phyloP scores from a whole-genome alignment of 148 eudicot genomes.

The Vaccinium corymbosum region DNA sequence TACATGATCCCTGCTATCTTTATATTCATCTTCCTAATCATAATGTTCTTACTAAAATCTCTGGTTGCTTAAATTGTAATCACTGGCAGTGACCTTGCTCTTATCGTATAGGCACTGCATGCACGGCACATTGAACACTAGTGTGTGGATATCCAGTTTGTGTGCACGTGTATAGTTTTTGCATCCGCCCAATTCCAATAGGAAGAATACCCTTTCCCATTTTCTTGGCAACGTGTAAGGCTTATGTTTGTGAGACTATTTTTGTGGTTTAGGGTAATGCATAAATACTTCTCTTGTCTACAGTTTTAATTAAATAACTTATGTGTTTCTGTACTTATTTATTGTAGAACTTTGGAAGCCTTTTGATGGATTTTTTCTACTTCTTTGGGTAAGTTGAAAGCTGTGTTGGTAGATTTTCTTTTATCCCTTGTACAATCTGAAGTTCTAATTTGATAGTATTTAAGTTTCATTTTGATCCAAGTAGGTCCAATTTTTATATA shows the following conservation, averaged over 20 bases:
- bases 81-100: background rate
- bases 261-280: background rate
- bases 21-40: background rate
- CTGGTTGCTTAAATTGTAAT: background rate
- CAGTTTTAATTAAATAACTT: background rate
- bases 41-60: background rate
- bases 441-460: background rate
- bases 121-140: background rate
- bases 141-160: background rate
- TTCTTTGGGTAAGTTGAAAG: slow-evolving; percentile 81
- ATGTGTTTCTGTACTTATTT: background rate
- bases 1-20: slow-evolving; percentile 1
- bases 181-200: background rate
- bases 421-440: background rate
- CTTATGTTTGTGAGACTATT: background rate
- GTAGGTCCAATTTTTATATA: background rate
- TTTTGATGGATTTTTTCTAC: slow-evolving; percentile 92
- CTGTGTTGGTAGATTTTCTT: background rate
- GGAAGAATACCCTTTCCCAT: background rate
- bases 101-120: background rate
- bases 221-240: background rate
- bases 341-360: slow-evolving; percentile 78
- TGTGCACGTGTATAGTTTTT: background rate
- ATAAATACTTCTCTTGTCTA: slow-evolving; percentile 5
- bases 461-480: background rate